phyloP scores from a whole-genome alignment of 2,329 filamentous ascomycete genomes.

The Keithomyces neogunnii region DNA sequence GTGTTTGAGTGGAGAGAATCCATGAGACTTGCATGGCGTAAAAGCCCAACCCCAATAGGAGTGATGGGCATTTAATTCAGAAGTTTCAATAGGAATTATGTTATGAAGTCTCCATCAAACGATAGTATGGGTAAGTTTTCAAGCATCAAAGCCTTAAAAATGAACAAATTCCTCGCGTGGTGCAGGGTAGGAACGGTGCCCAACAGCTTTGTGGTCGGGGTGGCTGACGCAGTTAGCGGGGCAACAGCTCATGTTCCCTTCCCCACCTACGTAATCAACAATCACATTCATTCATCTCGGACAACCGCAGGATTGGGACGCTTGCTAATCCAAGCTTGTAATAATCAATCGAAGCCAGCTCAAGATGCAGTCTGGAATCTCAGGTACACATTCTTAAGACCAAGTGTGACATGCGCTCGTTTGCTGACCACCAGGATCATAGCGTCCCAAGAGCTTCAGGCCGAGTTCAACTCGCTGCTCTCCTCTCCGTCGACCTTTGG shows the following conservation, averaged over 20 bases:
- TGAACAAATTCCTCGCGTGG: neutral
- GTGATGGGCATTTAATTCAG: too few species aligned
- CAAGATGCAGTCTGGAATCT: conserved; percentile 70
- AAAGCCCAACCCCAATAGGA: too few species aligned
- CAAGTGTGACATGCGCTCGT: neutral
- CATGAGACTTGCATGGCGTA: too few species aligned
- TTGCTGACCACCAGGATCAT: conserved; percentile 3
- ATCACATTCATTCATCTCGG: neutral
- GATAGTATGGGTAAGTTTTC: too few species aligned
- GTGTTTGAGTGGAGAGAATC: too few species aligned
- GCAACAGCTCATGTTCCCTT: neutral
- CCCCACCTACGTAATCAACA: neutral
- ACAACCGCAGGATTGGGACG: neutral
- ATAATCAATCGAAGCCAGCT: neutral
- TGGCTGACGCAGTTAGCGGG: neutral
- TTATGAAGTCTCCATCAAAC: too few species aligned
- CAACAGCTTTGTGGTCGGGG: too few species aligned
- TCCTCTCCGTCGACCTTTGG: conserved; percentile 54
- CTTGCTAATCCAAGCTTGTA: neutral
- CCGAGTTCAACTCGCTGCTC: conserved; percentile 64
- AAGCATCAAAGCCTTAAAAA: too few species aligned
- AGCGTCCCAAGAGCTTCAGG: conserved; percentile 72
- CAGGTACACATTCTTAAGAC: conserved; percentile 39
- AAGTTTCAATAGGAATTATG: too few species aligned
- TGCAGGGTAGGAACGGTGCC: neutral